Conservation (phyloP, 2,329 filamentous ascomycete species). For the Calonectria pauciramosa region DNA sequence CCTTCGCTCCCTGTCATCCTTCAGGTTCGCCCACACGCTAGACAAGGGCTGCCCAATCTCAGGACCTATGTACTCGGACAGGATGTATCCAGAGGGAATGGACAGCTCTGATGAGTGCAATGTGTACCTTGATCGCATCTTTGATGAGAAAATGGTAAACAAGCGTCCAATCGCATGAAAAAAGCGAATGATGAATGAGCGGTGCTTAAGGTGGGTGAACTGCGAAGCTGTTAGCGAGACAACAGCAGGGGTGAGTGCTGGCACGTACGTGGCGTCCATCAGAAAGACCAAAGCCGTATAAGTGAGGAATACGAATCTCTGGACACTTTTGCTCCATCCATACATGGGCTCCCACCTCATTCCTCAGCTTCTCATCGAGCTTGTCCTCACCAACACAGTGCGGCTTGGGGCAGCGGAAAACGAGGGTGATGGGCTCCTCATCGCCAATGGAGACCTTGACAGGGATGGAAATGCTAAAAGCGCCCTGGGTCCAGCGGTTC, state of each 20-base stretch:
- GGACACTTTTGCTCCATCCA: slow-evolving; percentile 6
- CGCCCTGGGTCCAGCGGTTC: neutral
- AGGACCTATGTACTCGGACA: neutral
- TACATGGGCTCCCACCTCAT: neutral
- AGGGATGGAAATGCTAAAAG: slow-evolving; percentile 1
- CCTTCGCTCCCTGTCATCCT: neutral
- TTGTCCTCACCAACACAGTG: neutral
- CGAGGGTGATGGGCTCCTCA: neutral
- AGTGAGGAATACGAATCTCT: slow-evolving; percentile 2
- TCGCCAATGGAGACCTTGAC: slow-evolving; percentile 1
- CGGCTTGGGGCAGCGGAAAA: slow-evolving; percentile 4
- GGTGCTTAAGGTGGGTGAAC: slow-evolving; percentile 2
- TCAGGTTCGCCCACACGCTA: neutral
- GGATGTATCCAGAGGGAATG: neutral
- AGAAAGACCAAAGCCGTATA: slow-evolving; percentile 15
- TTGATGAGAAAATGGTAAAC: neutral
- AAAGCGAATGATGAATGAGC: neutral
- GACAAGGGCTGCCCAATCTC: slow-evolving; percentile 6
- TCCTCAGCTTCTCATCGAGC: neutral
- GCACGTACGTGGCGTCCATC: slow-evolving; percentile 10
- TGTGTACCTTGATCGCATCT: neutral
- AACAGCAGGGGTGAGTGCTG: too few species aligned
- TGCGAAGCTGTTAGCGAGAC: neutral
- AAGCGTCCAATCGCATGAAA: neutral
- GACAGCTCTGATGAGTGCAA: neutral